Evolutionary conservation across 768 basidiomycete genomes (phyloP).

Genomic region (Termitomyces sp.): DNA sequence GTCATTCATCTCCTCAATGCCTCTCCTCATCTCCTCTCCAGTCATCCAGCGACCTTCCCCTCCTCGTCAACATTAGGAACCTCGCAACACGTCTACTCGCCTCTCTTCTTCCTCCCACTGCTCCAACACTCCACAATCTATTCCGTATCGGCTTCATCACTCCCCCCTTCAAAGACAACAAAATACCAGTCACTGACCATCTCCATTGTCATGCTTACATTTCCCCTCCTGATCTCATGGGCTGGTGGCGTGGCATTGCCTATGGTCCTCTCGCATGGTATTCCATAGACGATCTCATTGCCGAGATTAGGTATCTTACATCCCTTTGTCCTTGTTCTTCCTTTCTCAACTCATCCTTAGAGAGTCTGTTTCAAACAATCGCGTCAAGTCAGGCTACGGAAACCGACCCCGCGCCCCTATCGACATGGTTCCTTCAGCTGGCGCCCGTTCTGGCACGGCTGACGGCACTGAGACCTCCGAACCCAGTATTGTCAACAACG

Average conservation of each 20-base stretch:
- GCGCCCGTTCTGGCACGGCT: conserved; percentile 57
- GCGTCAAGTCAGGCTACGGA: conserved; percentile 71
- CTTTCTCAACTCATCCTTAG: conserved; percentile 30
- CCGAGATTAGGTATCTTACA: conserved; percentile 61
- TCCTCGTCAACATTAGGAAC: conserved; percentile 58
- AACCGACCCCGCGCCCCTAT: conserved; percentile 59
- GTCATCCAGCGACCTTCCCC: conserved; percentile 72
- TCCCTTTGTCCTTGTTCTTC: background rate
- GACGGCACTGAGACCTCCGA: conserved; percentile 60
- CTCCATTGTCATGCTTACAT: conserved; percentile 75
- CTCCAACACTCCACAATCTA: conserved; percentile 26
- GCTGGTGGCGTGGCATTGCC: conserved; percentile 69
- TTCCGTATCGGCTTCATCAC: conserved; percentile 76
- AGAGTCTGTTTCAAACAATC: conserved; percentile 77
- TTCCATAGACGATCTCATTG: conserved; percentile 70
- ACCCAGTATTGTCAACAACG: conserved; percentile 38
- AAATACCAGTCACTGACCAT: conserved; percentile 77
- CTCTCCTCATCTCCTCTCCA: conserved; percentile 20
- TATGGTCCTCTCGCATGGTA: conserved; percentile 73
- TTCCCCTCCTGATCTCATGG: conserved; percentile 54
- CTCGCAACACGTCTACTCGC: conserved; percentile 52
- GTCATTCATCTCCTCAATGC: conserved; percentile 2
- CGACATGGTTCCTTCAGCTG: conserved; percentile 67
- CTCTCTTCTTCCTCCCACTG: conserved; percentile 33
- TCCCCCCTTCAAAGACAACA: conserved; percentile 69